Evolutionary conservation across 2,329 filamentous ascomycete species (phyloP).

Genomic region (Colletotrichum spaethianum): DNA sequence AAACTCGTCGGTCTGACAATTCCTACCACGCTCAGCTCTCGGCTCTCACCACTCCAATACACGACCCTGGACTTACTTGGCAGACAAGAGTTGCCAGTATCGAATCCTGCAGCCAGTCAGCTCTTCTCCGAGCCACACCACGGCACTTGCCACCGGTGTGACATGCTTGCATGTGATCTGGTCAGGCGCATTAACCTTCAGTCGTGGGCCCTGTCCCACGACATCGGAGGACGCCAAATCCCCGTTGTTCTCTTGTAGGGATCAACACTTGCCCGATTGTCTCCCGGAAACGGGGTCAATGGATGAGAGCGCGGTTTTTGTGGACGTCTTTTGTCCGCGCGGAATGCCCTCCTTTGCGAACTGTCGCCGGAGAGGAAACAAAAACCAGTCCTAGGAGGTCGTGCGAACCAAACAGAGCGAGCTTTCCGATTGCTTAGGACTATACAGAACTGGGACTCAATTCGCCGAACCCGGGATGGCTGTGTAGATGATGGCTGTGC

Average conservation of each 20-base stretch:
- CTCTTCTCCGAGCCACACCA: slow-evolving; percentile 58
- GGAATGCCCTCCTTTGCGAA: slow-evolving; percentile 73
- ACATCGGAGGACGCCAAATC: slow-evolving; percentile 65
- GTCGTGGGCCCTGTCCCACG: slow-evolving; percentile 59
- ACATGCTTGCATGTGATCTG: slow-evolving; percentile 63
- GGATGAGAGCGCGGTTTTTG: slow-evolving; percentile 88
- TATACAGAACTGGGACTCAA: slow-evolving; percentile 39
- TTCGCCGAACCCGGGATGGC: slow-evolving; percentile 48
- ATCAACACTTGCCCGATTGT: slow-evolving; percentile 61
- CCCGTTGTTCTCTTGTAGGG: slow-evolving; percentile 49
- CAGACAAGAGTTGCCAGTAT: slow-evolving; percentile 34
- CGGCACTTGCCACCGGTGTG: slow-evolving; percentile 59
- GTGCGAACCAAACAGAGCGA: slow-evolving; percentile 87
- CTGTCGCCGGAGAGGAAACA: slow-evolving; percentile 80
- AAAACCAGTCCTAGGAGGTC: slow-evolving; percentile 95
- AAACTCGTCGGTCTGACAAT: slow-evolving; percentile 57
- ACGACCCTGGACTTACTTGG: slow-evolving; percentile 42
- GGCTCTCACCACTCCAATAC: slow-evolving; percentile 54
- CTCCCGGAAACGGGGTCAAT: slow-evolving; percentile 52
- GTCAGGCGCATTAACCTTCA: slow-evolving; percentile 71
- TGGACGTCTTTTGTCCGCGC: slow-evolving; percentile 94
- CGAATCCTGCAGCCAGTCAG: slow-evolving; percentile 46
- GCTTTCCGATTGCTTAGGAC: slow-evolving; percentile 49
- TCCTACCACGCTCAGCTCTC: slow-evolving; percentile 56
- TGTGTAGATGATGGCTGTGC: slow-evolving; percentile 45